Percentiles rank a stretch among this genome's conserved stretches.
These are phyloP conservation scores for Apiospora arundinis DNA, from an alignment of 2,329 filamentous ascomycete genomes.

Conservation along the genomic window DNA sequence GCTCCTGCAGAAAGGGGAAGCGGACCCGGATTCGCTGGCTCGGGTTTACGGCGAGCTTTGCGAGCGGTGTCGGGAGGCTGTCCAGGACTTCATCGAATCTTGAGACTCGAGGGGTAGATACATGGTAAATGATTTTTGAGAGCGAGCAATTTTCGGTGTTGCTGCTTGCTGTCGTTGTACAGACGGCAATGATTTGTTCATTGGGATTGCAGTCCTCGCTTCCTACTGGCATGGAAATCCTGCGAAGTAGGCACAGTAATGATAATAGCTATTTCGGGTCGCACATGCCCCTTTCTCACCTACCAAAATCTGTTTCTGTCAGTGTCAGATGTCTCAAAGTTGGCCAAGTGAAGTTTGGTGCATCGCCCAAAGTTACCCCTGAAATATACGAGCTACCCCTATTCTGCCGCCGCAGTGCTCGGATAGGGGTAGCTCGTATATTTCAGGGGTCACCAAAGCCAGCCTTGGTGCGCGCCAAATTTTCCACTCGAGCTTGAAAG, in stretches of 20 bases:
- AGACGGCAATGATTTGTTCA: background rate
- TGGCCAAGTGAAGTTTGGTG: no score
- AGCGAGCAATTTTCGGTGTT: background rate
- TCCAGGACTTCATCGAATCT: background rate
- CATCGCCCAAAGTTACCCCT: background rate
- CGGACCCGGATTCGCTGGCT: background rate
- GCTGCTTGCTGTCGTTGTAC: background rate
- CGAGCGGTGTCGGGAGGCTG: background rate
- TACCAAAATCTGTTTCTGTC: no score
- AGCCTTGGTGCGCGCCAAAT: background rate
- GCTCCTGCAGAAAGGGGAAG: background rate
- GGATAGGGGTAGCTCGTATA: background rate
- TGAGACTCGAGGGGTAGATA: background rate
- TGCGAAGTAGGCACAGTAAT: background rate
- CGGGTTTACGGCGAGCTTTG: background rate
- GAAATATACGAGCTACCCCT: background rate
- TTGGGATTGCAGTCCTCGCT: background rate
- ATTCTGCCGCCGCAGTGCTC: background rate
- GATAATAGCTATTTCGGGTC: no score
- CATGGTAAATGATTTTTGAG: background rate
- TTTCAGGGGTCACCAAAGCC: background rate
- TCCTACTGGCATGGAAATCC: background rate
- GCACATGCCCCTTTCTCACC: no score
- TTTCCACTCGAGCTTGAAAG: no score
- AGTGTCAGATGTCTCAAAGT: no score